These are phyloP conservation scores for Aspergillus persii DNA, from an alignment of 2,329 filamentous ascomycete species.

Conservation along the genomic window DNA sequence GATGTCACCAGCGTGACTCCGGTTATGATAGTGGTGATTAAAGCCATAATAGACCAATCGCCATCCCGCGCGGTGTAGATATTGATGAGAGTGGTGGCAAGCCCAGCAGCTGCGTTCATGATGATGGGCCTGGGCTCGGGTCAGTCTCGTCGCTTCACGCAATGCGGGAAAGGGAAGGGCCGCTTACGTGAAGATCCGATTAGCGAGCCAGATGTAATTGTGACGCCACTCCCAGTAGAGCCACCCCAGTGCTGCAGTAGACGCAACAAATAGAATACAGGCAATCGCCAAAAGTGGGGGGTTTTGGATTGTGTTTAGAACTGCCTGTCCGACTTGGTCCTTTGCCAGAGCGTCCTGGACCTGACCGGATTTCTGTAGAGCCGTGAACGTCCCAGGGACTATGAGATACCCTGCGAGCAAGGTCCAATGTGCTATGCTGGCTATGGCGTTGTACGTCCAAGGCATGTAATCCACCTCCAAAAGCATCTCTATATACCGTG, in stretches of 20 bases:
- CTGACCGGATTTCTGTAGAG: constrained; percentile 33
- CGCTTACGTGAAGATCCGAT: constrained; percentile 49
- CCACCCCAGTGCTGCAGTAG: constrained; percentile 41
- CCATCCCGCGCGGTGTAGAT: constrained; percentile 51
- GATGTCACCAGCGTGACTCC: constrained; percentile 19
- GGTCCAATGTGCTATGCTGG: constrained; percentile 48
- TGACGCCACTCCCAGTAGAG: constrained; percentile 46
- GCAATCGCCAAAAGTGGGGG: constrained; percentile 47
- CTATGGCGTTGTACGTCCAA: constrained; percentile 48
- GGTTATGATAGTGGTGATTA: constrained; percentile 39
- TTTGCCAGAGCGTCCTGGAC: constrained; percentile 27
- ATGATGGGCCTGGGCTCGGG: constrained; percentile 28
- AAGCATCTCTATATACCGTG: constrained; percentile 47
- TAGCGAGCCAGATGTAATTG: constrained; percentile 57
- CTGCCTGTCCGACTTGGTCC: constrained; percentile 26
- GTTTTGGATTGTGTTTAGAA: constrained; percentile 35
- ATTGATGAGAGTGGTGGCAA: constrained; percentile 51
- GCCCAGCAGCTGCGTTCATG: constrained; percentile 50
- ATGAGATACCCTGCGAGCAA: constrained; percentile 55
- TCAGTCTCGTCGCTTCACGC: not conserved
- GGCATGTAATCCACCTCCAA: constrained; percentile 49
- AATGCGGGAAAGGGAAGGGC: constrained; percentile 5
- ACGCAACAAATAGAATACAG: constrained; percentile 44
- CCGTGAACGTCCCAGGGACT: constrained; percentile 53
- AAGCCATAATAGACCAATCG: constrained; percentile 45